Conservation (phyloP, 768 basidiomycete genomes). For the Boletus sensibilis region DNA sequence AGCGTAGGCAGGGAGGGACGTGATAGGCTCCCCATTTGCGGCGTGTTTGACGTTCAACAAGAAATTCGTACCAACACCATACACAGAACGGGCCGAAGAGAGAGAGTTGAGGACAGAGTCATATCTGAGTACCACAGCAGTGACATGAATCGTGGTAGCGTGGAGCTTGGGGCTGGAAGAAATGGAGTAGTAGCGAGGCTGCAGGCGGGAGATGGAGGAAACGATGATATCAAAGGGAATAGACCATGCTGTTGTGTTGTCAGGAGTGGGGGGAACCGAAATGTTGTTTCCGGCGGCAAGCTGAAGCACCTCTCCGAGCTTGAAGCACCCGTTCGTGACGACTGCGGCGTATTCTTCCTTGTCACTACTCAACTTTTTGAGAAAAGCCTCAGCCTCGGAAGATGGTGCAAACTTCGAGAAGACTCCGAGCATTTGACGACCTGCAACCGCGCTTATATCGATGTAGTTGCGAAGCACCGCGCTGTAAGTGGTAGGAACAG, state of each 20-base stretch:
- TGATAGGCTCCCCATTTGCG: slow-evolving; percentile 54
- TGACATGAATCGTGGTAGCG: slow-evolving; percentile 89
- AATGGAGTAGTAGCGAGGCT: slow-evolving; percentile 98
- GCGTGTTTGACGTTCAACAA: slow-evolving; percentile 88
- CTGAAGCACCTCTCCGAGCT: slow-evolving; percentile 90
- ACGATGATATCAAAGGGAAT: slow-evolving; percentile 98
- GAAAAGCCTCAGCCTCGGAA: slow-evolving; percentile 66
- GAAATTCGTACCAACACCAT: slow-evolving; percentile 94
- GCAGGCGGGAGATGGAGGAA: slow-evolving; percentile 88
- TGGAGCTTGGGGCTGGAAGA: slow-evolving; percentile 94
- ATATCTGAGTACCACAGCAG: slow-evolving; percentile 94
- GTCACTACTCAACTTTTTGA: slow-evolving; percentile 78
- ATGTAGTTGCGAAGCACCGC: slow-evolving; percentile 96
- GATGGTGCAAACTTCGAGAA: slow-evolving; percentile 87
- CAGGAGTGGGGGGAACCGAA: slow-evolving; percentile 50
- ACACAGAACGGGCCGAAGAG: slow-evolving; percentile 64
- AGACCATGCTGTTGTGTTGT: slow-evolving; percentile 80
- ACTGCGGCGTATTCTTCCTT: slow-evolving; percentile 84
- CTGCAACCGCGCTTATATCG: slow-evolving; percentile 92
- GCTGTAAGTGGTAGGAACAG: slow-evolving; percentile 91
- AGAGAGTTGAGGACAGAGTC: slow-evolving; percentile 58
- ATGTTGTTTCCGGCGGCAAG: slow-evolving; percentile 82
- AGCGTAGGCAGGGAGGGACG: slow-evolving; percentile 66
- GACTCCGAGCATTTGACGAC: slow-evolving; percentile 88
- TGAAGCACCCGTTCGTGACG: slow-evolving; percentile 80